These are phyloP conservation scores for Aureoboletus auriporus DNA, from an alignment of 768 basidiomycete genomes.

Conservation along the genomic window DNA sequence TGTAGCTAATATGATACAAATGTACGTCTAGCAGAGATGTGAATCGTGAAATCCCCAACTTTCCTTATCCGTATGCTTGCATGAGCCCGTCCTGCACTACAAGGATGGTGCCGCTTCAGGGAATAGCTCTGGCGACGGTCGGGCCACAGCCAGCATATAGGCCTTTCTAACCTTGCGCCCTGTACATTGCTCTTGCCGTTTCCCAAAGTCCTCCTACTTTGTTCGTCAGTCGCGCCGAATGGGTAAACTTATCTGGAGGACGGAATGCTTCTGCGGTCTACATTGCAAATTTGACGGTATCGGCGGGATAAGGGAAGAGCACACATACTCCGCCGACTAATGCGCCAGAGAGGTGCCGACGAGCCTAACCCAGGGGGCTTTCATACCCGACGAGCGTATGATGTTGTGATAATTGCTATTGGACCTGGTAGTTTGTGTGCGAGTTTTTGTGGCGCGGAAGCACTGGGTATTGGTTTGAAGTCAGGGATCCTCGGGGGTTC, in stretches of 20 bases:
- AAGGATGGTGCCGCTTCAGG: constrained; percentile 87
- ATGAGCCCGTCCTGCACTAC: constrained; percentile 78
- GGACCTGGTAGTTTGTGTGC: constrained; percentile 44
- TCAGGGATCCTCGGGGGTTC: constrained; percentile 11
- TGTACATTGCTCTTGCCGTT: constrained; percentile 68
- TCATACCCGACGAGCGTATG: constrained; percentile 46
- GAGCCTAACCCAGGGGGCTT: constrained; percentile 83
- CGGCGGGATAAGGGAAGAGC: constrained; percentile 82
- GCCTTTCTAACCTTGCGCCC: constrained; percentile 66
- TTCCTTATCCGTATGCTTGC: constrained; percentile 38
- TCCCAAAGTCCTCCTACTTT: constrained; percentile 45
- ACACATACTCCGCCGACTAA: constrained; percentile 78
- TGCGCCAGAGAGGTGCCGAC: constrained; percentile 81
- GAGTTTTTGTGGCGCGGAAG: constrained; percentile 8
- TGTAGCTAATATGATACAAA: neutral
- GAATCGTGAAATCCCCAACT: too few species aligned
- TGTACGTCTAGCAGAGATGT: neutral
- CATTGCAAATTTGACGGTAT: constrained; percentile 86
- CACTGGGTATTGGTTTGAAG: constrained; percentile 7
- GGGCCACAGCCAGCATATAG: constrained; percentile 89
- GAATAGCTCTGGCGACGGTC: constrained; percentile 76
- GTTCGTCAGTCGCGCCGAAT: constrained; percentile 13
- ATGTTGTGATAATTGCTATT: constrained; percentile 44
- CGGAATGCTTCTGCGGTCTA: constrained; percentile 86
- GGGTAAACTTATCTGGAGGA: constrained; percentile 30